phyloP scores from a whole-genome alignment of 2,329 filamentous ascomycete species.

The Rhynchosporium agropyri region DNA sequence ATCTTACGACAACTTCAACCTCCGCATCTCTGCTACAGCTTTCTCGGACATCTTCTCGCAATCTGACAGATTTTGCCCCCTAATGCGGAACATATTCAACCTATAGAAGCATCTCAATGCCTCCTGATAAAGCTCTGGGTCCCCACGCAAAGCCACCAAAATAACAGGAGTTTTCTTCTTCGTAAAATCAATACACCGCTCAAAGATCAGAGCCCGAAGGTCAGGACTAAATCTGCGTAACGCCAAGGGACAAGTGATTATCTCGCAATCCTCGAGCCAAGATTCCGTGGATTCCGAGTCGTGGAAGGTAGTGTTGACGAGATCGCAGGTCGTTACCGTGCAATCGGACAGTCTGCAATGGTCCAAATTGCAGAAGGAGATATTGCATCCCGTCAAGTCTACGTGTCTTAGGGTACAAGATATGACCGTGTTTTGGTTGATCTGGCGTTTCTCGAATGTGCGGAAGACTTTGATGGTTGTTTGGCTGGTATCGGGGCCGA shows the following conservation, averaged over 20 bases:
- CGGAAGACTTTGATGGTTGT: not conserved
- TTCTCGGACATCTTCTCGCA: not conserved
- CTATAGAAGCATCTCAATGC: not conserved
- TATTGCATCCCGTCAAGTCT: not conserved
- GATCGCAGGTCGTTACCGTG: not conserved
- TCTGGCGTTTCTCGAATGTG: not conserved
- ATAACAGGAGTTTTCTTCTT: not conserved
- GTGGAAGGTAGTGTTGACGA: not conserved
- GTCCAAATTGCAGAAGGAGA: not conserved
- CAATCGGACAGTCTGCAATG: not conserved
- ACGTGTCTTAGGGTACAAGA: not conserved
- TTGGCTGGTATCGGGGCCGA: not conserved
- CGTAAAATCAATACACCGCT: not conserved
- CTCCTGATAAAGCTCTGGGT: not conserved
- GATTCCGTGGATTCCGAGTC: not conserved
- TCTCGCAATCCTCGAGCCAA: not conserved
- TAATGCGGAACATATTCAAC: not conserved
- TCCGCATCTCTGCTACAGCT: not conserved
- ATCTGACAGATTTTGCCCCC: not conserved
- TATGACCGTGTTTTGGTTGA: not conserved
- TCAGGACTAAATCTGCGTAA: not conserved
- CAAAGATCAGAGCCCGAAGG: not conserved
- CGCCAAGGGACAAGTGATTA: not conserved
- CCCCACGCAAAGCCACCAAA: not conserved
- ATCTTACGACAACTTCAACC: not conserved